phyloP scores from a whole-genome alignment of 768 basidiomycete species.

The Lentinula edodes region DNA sequence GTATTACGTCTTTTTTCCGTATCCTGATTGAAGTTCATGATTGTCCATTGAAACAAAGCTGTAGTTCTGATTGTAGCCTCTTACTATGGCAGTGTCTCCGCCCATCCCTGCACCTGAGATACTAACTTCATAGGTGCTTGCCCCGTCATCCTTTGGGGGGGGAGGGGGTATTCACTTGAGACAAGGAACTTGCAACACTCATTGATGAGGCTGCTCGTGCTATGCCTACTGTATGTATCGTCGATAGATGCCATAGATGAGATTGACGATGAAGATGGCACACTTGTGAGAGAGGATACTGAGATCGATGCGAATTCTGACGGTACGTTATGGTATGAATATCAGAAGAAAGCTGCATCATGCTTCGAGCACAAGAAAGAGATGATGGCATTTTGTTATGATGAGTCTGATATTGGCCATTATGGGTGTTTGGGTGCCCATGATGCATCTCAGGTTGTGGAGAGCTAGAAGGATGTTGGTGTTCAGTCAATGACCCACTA shows the following conservation, averaged over 20 bases:
- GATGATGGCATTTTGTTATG: constrained; percentile 2
- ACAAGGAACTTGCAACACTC: constrained; percentile 70
- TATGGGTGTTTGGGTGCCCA: constrained; percentile 20
- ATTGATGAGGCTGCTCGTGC: constrained; percentile 60
- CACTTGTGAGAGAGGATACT: constrained; percentile 4
- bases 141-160: constrained; percentile 66
- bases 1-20: constrained; percentile 4
- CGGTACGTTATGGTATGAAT: constrained; percentile 58
- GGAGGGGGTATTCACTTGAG: constrained; percentile 79
- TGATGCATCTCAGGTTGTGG: constrained; percentile 51
- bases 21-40: constrained; percentile 34
- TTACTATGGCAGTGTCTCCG: not conserved
- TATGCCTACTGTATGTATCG: constrained; percentile 18
- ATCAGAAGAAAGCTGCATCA: constrained; percentile 79
- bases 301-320: constrained; percentile 58
- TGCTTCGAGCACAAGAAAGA: constrained; percentile 74
- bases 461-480: constrained; percentile 65
- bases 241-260: constrained; percentile 37
- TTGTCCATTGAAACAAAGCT: constrained; percentile 81
- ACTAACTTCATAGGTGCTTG: constrained; percentile 37
- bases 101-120: not conserved
- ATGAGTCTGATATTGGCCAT: constrained; percentile 34
- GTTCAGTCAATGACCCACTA: constrained; percentile 28
- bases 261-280: constrained; percentile 6
- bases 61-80: constrained; percentile 53